Conservation (phyloP, 371 early-diverging fungal genomes). For the Rhizomucor miehei region DNA sequence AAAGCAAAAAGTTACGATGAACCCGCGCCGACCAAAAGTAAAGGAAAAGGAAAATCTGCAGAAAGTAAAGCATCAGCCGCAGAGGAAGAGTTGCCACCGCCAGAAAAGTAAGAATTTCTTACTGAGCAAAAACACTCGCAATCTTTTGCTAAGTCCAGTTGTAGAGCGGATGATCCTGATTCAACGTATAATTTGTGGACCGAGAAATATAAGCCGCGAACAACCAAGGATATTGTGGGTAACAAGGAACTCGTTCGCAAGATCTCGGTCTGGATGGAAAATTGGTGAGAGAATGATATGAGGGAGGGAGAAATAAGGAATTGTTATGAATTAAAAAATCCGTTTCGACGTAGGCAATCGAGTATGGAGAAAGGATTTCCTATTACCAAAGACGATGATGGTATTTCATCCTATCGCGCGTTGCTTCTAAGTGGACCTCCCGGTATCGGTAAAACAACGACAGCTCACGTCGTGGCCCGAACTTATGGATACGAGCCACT, state of each 20-base stretch:
- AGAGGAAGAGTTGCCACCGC: neutral
- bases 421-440: constrained; percentile 96
- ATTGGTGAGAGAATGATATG: constrained; percentile 61
- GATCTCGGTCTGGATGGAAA: constrained; percentile 74
- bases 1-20: constrained; percentile 30
- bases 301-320: no score
- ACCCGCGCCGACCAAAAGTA: constrained; percentile 1
- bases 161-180: neutral
- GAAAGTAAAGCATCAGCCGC: constrained; percentile 11
- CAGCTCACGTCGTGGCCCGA: constrained; percentile 88
- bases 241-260: constrained; percentile 76
- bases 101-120: neutral
- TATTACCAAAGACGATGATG: constrained; percentile 11
- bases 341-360: constrained; percentile 13
- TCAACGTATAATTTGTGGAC: constrained; percentile 80
- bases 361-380: constrained; percentile 19
- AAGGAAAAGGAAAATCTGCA: constrained; percentile 5
- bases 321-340: neutral
- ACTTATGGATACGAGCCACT: constrained; percentile 81
- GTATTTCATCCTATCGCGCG: constrained; percentile 53
- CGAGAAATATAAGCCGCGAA: constrained; percentile 93
- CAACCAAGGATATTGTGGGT: constrained; percentile 87
- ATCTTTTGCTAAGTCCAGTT: constrained; percentile 1
- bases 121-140: neutral
- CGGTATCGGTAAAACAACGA: constrained; percentile 99